phyloP scores from a whole-genome alignment of 495 filamentous ascomycete genomes.

The Neurospora tetrasperma region DNA sequence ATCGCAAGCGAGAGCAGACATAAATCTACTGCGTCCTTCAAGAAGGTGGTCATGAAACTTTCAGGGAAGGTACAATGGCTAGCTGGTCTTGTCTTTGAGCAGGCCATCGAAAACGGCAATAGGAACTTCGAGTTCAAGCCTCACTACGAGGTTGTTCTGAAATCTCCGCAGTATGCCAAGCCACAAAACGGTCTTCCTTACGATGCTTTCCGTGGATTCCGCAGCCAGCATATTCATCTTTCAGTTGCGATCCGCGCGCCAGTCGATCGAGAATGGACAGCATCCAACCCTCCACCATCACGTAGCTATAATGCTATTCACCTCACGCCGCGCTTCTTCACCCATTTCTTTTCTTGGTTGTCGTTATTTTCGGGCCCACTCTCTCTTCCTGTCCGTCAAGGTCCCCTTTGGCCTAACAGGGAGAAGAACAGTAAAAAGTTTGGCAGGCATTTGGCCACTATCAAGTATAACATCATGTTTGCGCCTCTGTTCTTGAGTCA shows the following conservation, averaged over 20 bases:
- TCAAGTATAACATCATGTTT: constrained; percentile 91
- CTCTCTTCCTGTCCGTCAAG: constrained; percentile 90
- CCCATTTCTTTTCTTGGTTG: constrained; percentile 98
- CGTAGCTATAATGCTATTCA: constrained; percentile 92
- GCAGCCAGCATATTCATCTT: constrained; percentile 91
- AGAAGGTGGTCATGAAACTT: constrained; percentile 97
- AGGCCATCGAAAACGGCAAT: constrained; percentile 50
- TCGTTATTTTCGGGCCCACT: constrained; percentile 88
- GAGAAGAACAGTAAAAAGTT: constrained; percentile 99
- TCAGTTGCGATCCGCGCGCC: constrained; percentile 84
- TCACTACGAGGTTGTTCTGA: constrained; percentile 85
- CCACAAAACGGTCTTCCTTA: constrained; percentile 49
- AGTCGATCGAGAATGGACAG: constrained; percentile 66
- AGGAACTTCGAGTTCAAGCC: constrained; percentile 81
- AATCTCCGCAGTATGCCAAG: constrained; percentile 63
- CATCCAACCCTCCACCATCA: constrained; percentile 59
- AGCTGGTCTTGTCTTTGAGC: constrained; percentile 85
- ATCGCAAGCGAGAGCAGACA: constrained; percentile 52
- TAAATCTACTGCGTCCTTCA: constrained; percentile 72
- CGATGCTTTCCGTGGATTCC: constrained; percentile 87
- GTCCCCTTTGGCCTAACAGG: constrained; percentile 75
- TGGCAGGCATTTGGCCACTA: constrained; percentile 86
- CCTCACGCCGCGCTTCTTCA: constrained; percentile 88
- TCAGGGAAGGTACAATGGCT: constrained; percentile 89
- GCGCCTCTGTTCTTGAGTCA: constrained; percentile 92